These are phyloP conservation scores for Arabidopsis arenosa DNA, from an alignment of 345 rosid genomes.

Conservation along the genomic window DNA sequence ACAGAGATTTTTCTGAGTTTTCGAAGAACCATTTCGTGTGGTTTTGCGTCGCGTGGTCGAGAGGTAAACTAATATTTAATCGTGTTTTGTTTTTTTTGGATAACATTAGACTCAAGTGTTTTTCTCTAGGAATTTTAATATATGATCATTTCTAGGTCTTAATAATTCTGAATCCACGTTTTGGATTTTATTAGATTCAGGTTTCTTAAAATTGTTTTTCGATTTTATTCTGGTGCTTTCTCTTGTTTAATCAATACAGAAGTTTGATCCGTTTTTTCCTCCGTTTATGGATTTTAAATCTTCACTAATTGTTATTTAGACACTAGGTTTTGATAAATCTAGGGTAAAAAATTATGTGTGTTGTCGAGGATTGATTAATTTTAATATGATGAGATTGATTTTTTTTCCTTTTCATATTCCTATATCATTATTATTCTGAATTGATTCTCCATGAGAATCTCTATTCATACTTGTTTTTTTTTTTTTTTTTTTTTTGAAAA, in stretches of 20 bases:
- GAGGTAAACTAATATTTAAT: not conserved
- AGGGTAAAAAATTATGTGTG: not conserved
- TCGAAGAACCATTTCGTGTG: constrained; percentile 18
- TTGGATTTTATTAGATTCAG: not conserved
- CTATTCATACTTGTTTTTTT: too few species aligned
- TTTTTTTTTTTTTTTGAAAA: too few species aligned
- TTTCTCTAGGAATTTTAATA: not conserved
- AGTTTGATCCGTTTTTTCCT: constrained; percentile 6
- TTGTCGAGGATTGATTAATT: not conserved
- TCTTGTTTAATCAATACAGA: constrained; percentile 3
- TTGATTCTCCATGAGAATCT: not conserved
- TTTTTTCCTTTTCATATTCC: not conserved
- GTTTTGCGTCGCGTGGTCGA: constrained; percentile 16
- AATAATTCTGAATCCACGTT: constrained; percentile 1
- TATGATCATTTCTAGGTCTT: not conserved
- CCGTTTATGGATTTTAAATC: not conserved
- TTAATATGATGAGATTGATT: not conserved
- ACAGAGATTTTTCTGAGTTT: constrained; percentile 2
- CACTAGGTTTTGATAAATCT: not conserved
- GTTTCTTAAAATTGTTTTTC: not conserved
- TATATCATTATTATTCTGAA: not conserved
- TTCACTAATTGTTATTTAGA: not conserved
- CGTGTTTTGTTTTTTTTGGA: not conserved
- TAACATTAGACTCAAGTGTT: not conserved
- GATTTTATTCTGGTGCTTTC: not conserved